Conservation (phyloP, 179 eudicot genomes). For the Gypsophila paniculata region DNA sequence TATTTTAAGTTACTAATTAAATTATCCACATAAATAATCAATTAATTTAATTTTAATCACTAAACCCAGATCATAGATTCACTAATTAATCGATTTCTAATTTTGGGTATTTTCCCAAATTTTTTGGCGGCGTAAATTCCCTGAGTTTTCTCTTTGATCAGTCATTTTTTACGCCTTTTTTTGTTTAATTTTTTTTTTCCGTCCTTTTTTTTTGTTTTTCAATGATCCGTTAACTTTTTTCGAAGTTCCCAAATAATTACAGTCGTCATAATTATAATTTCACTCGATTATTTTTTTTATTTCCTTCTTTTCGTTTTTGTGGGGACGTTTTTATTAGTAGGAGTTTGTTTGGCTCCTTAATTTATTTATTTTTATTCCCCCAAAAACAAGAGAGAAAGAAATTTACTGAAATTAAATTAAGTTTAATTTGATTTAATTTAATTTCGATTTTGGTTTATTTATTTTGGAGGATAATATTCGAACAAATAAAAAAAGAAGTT, state of each 20-base stretch:
- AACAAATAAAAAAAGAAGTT: neutral
- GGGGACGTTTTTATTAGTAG: conserved; percentile 14
- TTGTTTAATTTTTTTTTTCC: neutral
- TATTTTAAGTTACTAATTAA: neutral
- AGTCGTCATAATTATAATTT: neutral
- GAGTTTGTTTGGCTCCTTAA: conserved; percentile 26
- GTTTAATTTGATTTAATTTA: conserved; percentile 10
- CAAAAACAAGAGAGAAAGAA: conserved; percentile 14
- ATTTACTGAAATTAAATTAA: neutral
- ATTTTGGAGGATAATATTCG: neutral
- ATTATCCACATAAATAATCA: neutral
- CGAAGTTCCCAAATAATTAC: neutral
- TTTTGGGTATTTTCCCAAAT: neutral
- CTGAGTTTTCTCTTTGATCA: conserved; percentile 18
- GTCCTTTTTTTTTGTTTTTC: neutral
- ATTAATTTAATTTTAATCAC: too few relatives aligned
- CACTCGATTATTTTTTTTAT: conserved; percentile 7
- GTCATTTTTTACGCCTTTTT: conserved; percentile 18
- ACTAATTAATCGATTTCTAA: neutral
- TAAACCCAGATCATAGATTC: neutral
- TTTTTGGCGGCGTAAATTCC: conserved; percentile 1
- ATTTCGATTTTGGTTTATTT: neutral
- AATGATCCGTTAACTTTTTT: conserved; percentile 10
- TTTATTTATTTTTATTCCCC: conserved; percentile 18
- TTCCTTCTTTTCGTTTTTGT: conserved; percentile 18